Percentiles rank a stretch among this genome's conserved stretches.
phyloP scores from a whole-genome alignment of 768 basidiomycete genomes.

The Calocybe indica region DNA sequence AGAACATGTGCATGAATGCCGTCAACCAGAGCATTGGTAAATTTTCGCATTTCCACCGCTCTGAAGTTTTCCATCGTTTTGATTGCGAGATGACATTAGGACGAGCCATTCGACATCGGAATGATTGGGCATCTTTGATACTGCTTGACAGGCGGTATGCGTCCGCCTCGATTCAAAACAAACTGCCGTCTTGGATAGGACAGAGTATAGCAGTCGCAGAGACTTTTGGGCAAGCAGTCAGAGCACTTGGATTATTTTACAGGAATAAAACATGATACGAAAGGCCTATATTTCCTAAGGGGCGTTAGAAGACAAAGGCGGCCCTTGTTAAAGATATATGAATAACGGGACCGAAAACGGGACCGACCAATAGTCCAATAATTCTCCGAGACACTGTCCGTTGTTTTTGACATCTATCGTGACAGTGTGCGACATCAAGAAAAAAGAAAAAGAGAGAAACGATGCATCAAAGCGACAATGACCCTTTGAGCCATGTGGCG shows the following conservation, averaged over 20 bases:
- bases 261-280: conserved; percentile 33
- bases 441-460: too few species aligned
- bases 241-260: conserved; percentile 65
- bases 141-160: conserved; percentile 84
- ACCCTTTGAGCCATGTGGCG: too few species aligned
- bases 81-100: conserved; percentile 37
- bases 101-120: conserved; percentile 85
- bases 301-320: too few species aligned
- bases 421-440: too few species aligned
- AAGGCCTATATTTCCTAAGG: too few species aligned
- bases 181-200: conserved; percentile 92
- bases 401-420: too few species aligned
- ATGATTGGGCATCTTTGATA: conserved; percentile 89
- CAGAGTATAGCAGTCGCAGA: conserved; percentile 49
- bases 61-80: not conserved
- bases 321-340: too few species aligned
- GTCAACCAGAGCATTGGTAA: conserved; percentile 96
- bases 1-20: conserved; percentile 88
- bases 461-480: too few species aligned
- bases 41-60: conserved; percentile 15
- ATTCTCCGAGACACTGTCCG: too few species aligned
- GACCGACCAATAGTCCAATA: too few species aligned
- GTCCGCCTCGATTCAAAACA: conserved; percentile 57
- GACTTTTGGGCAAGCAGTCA: conserved; percentile 68
- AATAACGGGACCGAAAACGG: too few species aligned